phyloP scores from a whole-genome alignment of 1,139 yeast species.

The Taphrina deformans region DNA sequence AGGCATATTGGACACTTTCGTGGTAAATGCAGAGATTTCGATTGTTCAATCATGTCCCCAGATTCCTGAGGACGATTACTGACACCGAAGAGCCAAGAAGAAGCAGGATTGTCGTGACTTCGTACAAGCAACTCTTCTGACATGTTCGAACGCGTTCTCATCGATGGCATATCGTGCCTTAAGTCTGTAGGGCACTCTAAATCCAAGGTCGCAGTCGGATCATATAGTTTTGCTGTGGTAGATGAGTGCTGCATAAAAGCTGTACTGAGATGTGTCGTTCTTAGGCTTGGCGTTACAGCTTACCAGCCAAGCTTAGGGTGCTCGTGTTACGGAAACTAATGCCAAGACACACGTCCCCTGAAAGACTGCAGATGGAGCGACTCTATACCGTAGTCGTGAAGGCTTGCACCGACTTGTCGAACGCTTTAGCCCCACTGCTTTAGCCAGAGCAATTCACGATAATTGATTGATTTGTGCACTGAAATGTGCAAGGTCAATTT shows the following conservation, averaged over 20 bases:
- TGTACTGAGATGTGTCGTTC: background rate
- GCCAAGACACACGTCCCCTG: too few species aligned
- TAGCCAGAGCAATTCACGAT: too few species aligned
- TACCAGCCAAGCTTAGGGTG: too few species aligned
- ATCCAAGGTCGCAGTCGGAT: background rate
- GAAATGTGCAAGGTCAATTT: too few species aligned
- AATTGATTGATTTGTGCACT: too few species aligned
- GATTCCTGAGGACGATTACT: background rate
- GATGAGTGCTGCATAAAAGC: background rate
- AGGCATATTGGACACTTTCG: constrained; percentile 10
- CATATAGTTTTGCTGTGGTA: background rate
- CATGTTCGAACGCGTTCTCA: background rate
- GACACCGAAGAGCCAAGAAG: background rate
- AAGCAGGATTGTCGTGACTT: too few species aligned
- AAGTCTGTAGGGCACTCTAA: background rate
- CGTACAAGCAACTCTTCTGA: too few species aligned
- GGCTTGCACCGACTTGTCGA: too few species aligned
- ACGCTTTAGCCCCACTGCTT: too few species aligned
- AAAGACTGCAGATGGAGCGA: too few species aligned
- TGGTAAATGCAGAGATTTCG: background rate
- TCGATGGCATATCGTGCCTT: background rate
- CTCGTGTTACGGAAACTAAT: too few species aligned
- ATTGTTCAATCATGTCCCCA: background rate
- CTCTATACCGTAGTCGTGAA: too few species aligned
- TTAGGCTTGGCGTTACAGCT: background rate